These are phyloP conservation scores for Phytophthora syringae DNA, from an alignment of 352 stramenopile species.

Conservation along the genomic window DNA sequence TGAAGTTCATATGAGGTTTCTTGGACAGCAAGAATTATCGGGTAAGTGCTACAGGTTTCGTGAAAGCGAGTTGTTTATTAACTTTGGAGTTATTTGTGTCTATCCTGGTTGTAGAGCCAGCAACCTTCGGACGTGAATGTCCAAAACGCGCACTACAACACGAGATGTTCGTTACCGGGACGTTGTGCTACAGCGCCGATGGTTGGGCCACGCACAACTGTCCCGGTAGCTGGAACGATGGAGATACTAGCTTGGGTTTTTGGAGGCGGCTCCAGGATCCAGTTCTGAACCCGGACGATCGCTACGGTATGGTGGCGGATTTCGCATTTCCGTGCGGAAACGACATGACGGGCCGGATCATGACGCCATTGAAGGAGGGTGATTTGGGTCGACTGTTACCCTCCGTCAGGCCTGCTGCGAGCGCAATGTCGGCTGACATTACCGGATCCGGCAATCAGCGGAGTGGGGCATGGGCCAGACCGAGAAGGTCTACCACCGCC, in stretches of 20 bases:
- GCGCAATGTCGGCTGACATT: neutral
- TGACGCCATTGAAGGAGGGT: constrained; percentile 3
- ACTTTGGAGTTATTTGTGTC: neutral
- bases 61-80: neutral
- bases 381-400: neutral
- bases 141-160: constrained; percentile 19
- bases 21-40: neutral
- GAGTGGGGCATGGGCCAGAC: too few relatives aligned
- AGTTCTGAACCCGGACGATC: neutral
- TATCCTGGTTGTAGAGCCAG: neutral
- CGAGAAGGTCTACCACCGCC: too few relatives aligned
- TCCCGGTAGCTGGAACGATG: constrained; percentile 23
- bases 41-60: neutral
- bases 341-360: neutral
- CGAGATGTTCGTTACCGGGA: constrained; percentile 15
- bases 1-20: neutral
- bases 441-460: neutral
- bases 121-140: neutral
- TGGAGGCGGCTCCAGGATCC: neutral
- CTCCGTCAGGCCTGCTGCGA: neutral
- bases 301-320: constrained; percentile 8
- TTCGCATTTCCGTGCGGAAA: neutral
- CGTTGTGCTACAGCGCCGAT: constrained; percentile 16
- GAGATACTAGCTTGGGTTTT: constrained; percentile 3
- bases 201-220: constrained; percentile 20